phyloP scores from a whole-genome alignment of 305 asterid genomes.

The Fraxinus paxiana region DNA sequence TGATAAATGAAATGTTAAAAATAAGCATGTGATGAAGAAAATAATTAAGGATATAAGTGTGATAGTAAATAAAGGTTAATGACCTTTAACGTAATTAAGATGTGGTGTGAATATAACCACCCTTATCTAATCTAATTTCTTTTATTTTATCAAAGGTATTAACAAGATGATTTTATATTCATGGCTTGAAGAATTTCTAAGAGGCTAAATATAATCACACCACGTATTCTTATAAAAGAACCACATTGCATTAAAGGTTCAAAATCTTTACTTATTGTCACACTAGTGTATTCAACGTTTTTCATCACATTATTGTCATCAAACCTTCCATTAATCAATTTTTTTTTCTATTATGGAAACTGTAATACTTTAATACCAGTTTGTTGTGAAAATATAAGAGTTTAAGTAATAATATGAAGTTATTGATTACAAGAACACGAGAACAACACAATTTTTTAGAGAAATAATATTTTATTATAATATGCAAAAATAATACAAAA shows the following conservation, averaged over 20 bases:
- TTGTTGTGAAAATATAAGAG: no score
- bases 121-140: neutral
- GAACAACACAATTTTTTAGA: no score
- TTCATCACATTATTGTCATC: neutral
- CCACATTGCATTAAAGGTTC: neutral
- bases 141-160: neutral
- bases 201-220: neutral
- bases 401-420: no score
- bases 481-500: no score
- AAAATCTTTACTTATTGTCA: neutral
- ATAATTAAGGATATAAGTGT: neutral
- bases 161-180: neutral
- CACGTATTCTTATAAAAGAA: neutral
- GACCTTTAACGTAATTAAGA: no score
- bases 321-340: neutral
- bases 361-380: no score
- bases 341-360: no score
- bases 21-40: no score
- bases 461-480: no score
- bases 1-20: no score
- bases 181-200: neutral
- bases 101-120: neutral
- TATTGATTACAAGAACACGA: no score
- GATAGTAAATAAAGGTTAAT: neutral
- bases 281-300: neutral